Percentiles rank a stretch among this genome's conserved stretches.
These are phyloP conservation scores for Silene uniflora DNA, from an alignment of 148 eudicot species.

Conservation along the genomic window DNA sequence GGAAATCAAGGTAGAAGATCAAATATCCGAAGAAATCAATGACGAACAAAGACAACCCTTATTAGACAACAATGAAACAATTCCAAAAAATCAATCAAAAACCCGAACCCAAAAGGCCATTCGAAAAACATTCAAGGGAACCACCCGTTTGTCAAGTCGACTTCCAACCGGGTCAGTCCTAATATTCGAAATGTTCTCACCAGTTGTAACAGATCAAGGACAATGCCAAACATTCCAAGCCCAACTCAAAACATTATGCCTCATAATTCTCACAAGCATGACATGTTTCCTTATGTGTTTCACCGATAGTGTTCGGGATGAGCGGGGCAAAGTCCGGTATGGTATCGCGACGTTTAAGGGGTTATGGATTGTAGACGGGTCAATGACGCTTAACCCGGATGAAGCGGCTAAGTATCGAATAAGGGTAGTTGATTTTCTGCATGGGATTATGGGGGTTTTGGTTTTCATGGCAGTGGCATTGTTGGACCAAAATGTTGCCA, in stretches of 20 bases:
- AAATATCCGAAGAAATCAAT: conserved; percentile 8
- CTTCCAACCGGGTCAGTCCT: conserved; percentile 78
- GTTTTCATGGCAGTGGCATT: conserved; percentile 47
- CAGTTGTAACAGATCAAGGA: conserved; percentile 57
- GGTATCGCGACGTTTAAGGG: conserved; percentile 64
- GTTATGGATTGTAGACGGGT: conserved; percentile 58
- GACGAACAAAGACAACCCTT: conserved; percentile 42
- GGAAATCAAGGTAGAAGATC: conserved; percentile 15
- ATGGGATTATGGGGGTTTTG: conserved; percentile 51
- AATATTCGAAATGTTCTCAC: conserved; percentile 58
- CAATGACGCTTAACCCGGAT: conserved; percentile 21
- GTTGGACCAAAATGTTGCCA: conserved; percentile 59
- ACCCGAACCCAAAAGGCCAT: conserved; percentile 47
- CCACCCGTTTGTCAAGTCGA: conserved; percentile 52
- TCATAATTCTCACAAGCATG: conserved; percentile 36
- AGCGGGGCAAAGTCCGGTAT: conserved; percentile 65
- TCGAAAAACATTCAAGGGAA: conserved; percentile 50
- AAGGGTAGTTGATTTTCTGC: conserved; percentile 52
- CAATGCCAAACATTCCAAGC: conserved; percentile 33
- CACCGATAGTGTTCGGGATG: conserved; percentile 59
- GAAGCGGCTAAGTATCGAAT: conserved; percentile 43
- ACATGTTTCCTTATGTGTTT: conserved; percentile 56
- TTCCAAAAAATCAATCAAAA: conserved; percentile 24
- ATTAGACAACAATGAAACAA: conserved; percentile 18
- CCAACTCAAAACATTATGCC: conserved; percentile 28